phyloP scores from a whole-genome alignment of 2,329 filamentous ascomycete species.

The Zopfia rhizophila region DNA sequence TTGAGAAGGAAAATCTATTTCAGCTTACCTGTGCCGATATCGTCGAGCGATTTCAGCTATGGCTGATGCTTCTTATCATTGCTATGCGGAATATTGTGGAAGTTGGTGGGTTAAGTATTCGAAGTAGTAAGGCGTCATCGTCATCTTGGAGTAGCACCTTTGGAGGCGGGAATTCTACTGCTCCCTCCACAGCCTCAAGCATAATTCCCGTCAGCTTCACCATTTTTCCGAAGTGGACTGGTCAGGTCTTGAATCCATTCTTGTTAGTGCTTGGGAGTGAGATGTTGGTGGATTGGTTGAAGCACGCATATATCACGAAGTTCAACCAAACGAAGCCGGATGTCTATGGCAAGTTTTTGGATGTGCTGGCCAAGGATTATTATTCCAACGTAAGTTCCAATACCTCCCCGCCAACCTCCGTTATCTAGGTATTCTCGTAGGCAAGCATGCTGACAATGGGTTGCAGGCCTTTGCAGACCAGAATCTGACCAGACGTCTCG shows the following conservation, averaged over 20 bases:
- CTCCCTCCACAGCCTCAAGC: conserved; percentile 71
- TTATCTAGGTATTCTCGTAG: conserved; percentile 16
- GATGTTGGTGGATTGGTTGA: conserved; percentile 96
- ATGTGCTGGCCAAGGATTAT: conserved; percentile 96
- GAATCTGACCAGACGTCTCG: conserved; percentile 87
- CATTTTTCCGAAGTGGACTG: conserved; percentile 84
- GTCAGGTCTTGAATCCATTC: conserved; percentile 91
- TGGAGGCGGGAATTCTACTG: conserved; percentile 60
- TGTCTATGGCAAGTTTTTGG: conserved; percentile 89
- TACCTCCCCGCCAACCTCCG: not conserved
- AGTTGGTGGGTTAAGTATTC: conserved; percentile 80
- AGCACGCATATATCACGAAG: conserved; percentile 97
- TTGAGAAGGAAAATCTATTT: conserved; percentile 97
- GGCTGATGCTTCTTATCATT: conserved; percentile 97
- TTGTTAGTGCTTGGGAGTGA: conserved; percentile 94
- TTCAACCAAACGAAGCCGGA: conserved; percentile 97
- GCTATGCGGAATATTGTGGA: conserved; percentile 96
- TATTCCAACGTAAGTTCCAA: conserved; percentile 81
- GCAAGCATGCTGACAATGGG: not conserved
- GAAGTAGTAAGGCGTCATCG: conserved; percentile 33
- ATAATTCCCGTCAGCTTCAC: conserved; percentile 93
- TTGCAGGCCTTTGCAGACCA: conserved; percentile 85
- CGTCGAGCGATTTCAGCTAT: conserved; percentile 95
- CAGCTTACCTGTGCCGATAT: conserved; percentile 96
- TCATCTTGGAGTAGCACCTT: conserved; percentile 44